Percentiles rank a stretch among this genome's conserved stretches.
These are phyloP conservation scores for Nephromyces sp. DNA, from an alignment of 169 alveolate genomes.

Conservation along the genomic window DNA sequence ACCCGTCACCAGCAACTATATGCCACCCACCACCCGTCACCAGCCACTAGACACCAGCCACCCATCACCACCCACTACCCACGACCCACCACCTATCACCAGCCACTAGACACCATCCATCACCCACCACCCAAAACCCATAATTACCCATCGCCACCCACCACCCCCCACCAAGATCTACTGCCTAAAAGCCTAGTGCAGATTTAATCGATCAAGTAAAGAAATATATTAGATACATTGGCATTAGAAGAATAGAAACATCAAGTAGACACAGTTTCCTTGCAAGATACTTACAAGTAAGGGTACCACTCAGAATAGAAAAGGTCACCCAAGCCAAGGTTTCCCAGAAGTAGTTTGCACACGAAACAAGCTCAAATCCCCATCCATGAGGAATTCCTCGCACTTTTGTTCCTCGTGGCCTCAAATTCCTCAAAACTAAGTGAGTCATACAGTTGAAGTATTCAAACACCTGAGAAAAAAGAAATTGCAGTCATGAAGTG, in stretches of 20 bases:
- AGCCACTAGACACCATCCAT: too few species aligned
- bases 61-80: too few species aligned
- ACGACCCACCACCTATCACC: too few species aligned
- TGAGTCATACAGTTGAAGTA: conserved; percentile 86
- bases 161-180: too few species aligned
- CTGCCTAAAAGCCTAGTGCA: too few species aligned
- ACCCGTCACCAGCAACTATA: too few species aligned
- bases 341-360: conserved; percentile 98
- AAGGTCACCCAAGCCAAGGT: conserved; percentile 83
- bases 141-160: too few species aligned
- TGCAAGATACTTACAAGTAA: conserved; percentile 12
- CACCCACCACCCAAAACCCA: too few species aligned
- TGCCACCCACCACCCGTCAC: too few species aligned
- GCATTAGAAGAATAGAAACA: too few species aligned
- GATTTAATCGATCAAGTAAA: not conserved
- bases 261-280: not conserved
- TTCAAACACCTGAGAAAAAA: conserved; percentile 66
- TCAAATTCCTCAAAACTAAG: conserved; percentile 75
- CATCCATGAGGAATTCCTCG: conserved; percentile 82
- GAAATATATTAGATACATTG: not conserved
- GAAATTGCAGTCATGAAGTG: too few species aligned
- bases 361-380: conserved; percentile 88
- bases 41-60: too few species aligned
- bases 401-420: conserved; percentile 81
- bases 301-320: conserved; percentile 10